Evolutionary conservation across 495 filamentous ascomycete species (phyloP), one percentile per base, ranked within the genome.

Genomic region (Aspergillus taichungensis): DNA sequence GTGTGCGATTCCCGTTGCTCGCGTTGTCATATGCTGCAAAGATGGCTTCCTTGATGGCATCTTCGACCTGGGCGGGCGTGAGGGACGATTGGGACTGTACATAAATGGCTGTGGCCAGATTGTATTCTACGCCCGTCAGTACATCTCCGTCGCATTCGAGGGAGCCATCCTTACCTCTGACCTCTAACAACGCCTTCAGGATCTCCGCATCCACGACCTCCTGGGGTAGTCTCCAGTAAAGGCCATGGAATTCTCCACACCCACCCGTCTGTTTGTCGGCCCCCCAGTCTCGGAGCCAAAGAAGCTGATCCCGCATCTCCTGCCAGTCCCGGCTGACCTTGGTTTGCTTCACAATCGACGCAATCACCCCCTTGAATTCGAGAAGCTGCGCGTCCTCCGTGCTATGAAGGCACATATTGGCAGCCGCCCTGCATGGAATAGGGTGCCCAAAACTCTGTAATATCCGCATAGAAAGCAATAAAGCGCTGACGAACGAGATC

Each of bases 251-350:
- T 6, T 42, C 42, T 8, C 45, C 45, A 37, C 41, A 47, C 37
- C 43, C 53, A 2, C 60, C 62, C 42, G 50, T 58, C 42, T 60
- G 50, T 11, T 75, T 52, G 8, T 77, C 73, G 3, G 70, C 66
- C 14, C 80, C 84, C 89, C 89, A 94, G 58, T 81, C 77, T 54
- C 79, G 77, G 28, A 95, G 76, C 89, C 89, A 95, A 2, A 91
- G 63, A 11, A 95, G 58, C 55, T 85, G 78, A 40, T 78, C 72
- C 32, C 87, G 74, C 6, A 77, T 69, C 14, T 63, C 63, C 32
- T 68, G 68, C 89, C 89, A 94, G 39, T 82, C 77, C 48, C 73
- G 76, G 18, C 80, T 78, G 46, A 84, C 77, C 36, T 72, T 76
- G 40, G 72, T 59, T 13, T 76, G 72, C 29, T 67, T 71, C 27